These are phyloP conservation scores for Botrytis porri DNA, from an alignment of 2,329 filamentous ascomycete genomes.

Conservation along the genomic window DNA sequence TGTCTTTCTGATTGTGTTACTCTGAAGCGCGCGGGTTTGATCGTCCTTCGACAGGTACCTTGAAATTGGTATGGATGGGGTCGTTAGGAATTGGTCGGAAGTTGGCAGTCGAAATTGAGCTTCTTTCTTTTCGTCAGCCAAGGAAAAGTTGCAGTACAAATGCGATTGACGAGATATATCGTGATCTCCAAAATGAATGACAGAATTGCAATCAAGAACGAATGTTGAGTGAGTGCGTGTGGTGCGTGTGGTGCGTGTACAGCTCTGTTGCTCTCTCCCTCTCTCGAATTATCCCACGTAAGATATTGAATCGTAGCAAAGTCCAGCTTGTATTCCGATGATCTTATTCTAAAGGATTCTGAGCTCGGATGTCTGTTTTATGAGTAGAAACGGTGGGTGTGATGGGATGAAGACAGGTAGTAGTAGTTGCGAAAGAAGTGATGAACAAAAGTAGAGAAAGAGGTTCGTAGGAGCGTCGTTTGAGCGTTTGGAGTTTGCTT, in stretches of 20 bases:
- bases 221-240: neutral
- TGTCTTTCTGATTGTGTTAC: neutral
- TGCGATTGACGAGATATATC: neutral
- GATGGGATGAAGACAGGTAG: neutral
- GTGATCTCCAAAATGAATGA: neutral
- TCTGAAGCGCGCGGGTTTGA: conserved; percentile 17
- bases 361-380: neutral
- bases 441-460: neutral
- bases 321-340: neutral
- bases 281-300: neutral
- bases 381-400: neutral
- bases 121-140: neutral
- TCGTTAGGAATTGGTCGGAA: neutral
- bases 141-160: neutral
- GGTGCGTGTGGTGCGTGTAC: neutral
- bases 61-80: neutral
- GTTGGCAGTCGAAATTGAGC: conserved; percentile 1
- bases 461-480: neutral
- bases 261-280: neutral
- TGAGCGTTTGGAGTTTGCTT: neutral
- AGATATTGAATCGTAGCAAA: neutral
- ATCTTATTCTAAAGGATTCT: neutral
- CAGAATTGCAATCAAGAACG: neutral
- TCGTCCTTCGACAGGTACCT: neutral
- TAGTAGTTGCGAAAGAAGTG: neutral